phyloP scores from a whole-genome alignment of 805 yeast species.

The Torulaspora quercuum region DNA sequence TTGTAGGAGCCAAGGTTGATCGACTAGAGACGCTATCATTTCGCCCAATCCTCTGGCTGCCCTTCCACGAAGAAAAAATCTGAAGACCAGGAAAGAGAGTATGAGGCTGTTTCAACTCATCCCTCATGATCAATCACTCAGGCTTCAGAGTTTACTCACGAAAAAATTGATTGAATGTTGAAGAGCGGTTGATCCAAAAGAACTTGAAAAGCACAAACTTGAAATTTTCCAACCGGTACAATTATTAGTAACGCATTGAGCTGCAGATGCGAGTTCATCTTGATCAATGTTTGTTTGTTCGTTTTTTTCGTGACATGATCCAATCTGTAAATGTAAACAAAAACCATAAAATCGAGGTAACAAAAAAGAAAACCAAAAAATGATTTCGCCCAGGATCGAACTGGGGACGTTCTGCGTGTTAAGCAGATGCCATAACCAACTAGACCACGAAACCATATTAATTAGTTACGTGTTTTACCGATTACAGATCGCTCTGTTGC shows the following conservation, averaged over 20 bases:
- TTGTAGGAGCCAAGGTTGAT: slow-evolving; percentile 2
- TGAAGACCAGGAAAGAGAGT: slow-evolving; percentile 17
- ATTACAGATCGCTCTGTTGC: no score
- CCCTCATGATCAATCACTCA: slow-evolving; percentile 9
- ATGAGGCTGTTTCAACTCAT: slow-evolving; percentile 6
- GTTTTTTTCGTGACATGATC: slow-evolving; percentile 2
- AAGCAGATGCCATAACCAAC: slow-evolving; percentile 99
- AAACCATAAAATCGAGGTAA: slow-evolving; percentile 10
- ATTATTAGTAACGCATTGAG: not conserved
- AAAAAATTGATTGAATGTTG: no score
- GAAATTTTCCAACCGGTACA: slow-evolving; percentile 1
- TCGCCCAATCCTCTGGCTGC: slow-evolving; percentile 4
- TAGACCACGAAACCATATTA: slow-evolving; percentile 89
- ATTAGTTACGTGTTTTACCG: not conserved
- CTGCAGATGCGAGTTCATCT: no score
- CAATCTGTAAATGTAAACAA: slow-evolving; percentile 12
- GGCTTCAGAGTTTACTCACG: no score
- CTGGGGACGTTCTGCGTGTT: slow-evolving; percentile 99
- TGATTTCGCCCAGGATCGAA: slow-evolving; percentile 99
- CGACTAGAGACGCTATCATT: not conserved
- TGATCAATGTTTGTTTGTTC: no score
- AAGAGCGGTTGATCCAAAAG: no score
- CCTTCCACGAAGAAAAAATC: slow-evolving; percentile 15
- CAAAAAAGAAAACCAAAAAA: slow-evolving; percentile 35
- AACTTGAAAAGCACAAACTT: no score